phyloP scores from a whole-genome alignment of 306 rosid genomes.

The Rosa lucieae region DNA sequence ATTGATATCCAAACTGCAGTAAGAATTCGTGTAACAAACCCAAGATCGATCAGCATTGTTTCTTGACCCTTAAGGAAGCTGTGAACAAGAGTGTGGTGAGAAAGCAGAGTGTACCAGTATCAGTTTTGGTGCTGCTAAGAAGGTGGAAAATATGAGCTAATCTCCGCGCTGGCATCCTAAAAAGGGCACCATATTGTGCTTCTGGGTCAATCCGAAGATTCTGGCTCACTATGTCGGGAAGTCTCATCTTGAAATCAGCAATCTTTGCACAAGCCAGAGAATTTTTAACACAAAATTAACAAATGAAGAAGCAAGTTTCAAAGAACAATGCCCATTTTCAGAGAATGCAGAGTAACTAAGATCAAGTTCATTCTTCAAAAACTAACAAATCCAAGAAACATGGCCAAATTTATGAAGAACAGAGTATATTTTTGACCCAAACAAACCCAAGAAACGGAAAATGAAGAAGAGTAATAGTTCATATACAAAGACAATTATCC shows the following conservation, averaged over 20 bases:
- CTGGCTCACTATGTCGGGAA: slow-evolving; percentile 66
- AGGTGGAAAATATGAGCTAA: slow-evolving; percentile 65
- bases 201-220: slow-evolving; percentile 67
- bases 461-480: background rate
- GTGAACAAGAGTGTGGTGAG: background rate
- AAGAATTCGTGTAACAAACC: background rate
- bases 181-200: slow-evolving; percentile 65
- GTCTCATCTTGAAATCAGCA: slow-evolving; percentile 73
- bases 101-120: background rate
- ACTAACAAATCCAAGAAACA: background rate
- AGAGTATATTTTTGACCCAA: background rate
- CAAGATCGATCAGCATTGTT: background rate
- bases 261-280: slow-evolving; percentile 38
- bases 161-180: slow-evolving; percentile 63
- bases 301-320: background rate
- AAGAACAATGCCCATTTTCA: background rate
- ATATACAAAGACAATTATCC: background rate
- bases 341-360: background rate
- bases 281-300: background rate
- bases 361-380: background rate
- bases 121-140: slow-evolving; percentile 23
- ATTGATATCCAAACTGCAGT: background rate
- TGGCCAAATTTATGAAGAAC: background rate
- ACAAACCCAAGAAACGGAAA: background rate
- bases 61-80: background rate